Conservation (phyloP, 768 basidiomycete genomes). For the Coprinopsis marcescibilis region DNA sequence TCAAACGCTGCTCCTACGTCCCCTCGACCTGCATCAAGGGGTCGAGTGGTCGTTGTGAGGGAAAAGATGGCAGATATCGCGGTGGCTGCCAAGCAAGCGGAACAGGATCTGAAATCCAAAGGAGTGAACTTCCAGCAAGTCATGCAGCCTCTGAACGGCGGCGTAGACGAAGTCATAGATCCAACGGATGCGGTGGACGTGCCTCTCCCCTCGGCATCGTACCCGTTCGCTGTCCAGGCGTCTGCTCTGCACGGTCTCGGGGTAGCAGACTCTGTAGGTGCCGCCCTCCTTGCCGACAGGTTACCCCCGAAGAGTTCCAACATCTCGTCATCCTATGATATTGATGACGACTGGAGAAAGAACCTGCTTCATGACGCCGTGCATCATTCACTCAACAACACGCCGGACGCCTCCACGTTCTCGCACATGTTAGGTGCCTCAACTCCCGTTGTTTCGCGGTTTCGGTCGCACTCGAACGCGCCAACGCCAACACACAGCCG, state of each 20-base stretch:
- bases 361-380: slow-evolving; percentile 74
- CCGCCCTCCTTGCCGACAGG: slow-evolving; percentile 67
- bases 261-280: slow-evolving; percentile 69
- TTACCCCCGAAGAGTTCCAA: slow-evolving; percentile 66
- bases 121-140: slow-evolving; percentile 30
- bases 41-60: slow-evolving; percentile 76
- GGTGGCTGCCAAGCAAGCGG: slow-evolving; percentile 68
- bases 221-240: slow-evolving; percentile 71
- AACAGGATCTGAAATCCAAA: slow-evolving; percentile 56
- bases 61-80: slow-evolving; percentile 73
- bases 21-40: slow-evolving; percentile 28
- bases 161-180: slow-evolving; percentile 62
- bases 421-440: slow-evolving; percentile 33
- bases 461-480: slow-evolving; percentile 1
- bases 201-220: slow-evolving; percentile 61
- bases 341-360: slow-evolving; percentile 71
- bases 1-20: slow-evolving; percentile 32
- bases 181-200: slow-evolving; percentile 82
- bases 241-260: slow-evolving; percentile 69
- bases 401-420: slow-evolving; percentile 42
- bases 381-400: slow-evolving; percentile 62
- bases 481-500: slow-evolving; percentile 1
- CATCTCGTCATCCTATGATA: slow-evolving; percentile 42
- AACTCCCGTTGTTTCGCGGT: slow-evolving; percentile 32
- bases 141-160: slow-evolving; percentile 10